A percentile compares a stretch with the other conserved stretches of the same genome.
phyloP scores from a whole-genome alignment of 257 asterid species.

The Capsicum pubescens region DNA sequence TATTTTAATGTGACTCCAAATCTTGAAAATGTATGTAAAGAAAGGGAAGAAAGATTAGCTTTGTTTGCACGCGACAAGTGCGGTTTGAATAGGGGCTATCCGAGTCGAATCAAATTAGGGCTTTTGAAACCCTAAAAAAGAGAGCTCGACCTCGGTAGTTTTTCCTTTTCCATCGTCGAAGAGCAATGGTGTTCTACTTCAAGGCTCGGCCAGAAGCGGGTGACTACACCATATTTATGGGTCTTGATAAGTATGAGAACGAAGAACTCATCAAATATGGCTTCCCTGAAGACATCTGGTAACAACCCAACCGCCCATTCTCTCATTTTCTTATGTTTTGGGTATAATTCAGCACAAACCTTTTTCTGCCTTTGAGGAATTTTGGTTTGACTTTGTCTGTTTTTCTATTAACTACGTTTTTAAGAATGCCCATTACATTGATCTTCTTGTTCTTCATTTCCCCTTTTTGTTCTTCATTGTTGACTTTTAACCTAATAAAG shows the following conservation, averaged over 20 bases:
- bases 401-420: neutral
- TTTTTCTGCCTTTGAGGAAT: neutral
- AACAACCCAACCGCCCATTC: slow-evolving; percentile 15
- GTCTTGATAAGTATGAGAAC: slow-evolving; percentile 87
- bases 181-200: slow-evolving; percentile 88
- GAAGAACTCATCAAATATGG: slow-evolving; percentile 98
- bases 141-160: too few species aligned
- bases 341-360: neutral
- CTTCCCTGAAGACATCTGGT: slow-evolving; percentile 89
- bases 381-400: neutral
- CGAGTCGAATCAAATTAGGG: slow-evolving; percentile 14
- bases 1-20: too few species aligned
- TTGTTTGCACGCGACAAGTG: slow-evolving; percentile 16
- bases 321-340: neutral
- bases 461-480: neutral
- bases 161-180: slow-evolving; percentile 1
- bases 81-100: neutral
- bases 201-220: slow-evolving; percentile 90
- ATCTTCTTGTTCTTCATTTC: neutral
- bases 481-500: neutral
- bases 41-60: neutral
- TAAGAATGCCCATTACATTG: neutral
- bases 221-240: slow-evolving; percentile 94
- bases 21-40: neutral
- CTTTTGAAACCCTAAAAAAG: slow-evolving; percentile 25